A percentile compares a stretch with the other conserved stretches of the same genome.
phyloP scores from a whole-genome alignment of 805 yeast genomes.

The Debaryomyces prosopidis region DNA sequence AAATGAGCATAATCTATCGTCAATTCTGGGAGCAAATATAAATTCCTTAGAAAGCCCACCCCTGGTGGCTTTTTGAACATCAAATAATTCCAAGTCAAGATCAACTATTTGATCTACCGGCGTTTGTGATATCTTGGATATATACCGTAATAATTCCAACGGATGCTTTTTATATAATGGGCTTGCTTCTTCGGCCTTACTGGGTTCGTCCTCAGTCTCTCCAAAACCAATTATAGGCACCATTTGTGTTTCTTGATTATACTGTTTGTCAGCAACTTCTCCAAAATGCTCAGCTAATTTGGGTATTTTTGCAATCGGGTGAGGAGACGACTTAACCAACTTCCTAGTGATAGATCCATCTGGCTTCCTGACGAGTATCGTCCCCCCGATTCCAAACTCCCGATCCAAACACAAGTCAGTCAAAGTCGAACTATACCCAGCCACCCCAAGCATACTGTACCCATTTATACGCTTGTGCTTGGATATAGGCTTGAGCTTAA shows the following conservation, averaged over 20 bases:
- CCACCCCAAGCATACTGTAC: slow-evolving; percentile 39
- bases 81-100: slow-evolving; percentile 38
- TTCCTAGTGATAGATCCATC: slow-evolving; percentile 21
- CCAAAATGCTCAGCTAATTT: slow-evolving; percentile 42
- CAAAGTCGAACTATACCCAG: slow-evolving; percentile 40
- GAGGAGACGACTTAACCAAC: slow-evolving; percentile 32
- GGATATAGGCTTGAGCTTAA: slow-evolving; percentile 33
- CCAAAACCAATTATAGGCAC: slow-evolving; percentile 39
- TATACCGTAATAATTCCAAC: slow-evolving; percentile 30
- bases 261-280: slow-evolving; percentile 22
- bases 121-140: slow-evolving; percentile 23
- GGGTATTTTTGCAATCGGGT: slow-evolving; percentile 42
- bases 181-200: slow-evolving; percentile 27
- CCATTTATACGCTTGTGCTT: slow-evolving; percentile 24
- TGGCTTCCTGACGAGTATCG: slow-evolving; percentile 24
- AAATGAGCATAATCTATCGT: slow-evolving; percentile 43
- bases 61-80: slow-evolving; percentile 32
- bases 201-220: slow-evolving; percentile 13
- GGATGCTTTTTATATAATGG: slow-evolving; percentile 33
- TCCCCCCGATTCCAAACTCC: slow-evolving; percentile 45
- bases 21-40: slow-evolving; percentile 39
- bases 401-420: slow-evolving; percentile 39
- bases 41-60: slow-evolving; percentile 41
- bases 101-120: slow-evolving; percentile 24
- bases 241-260: slow-evolving; percentile 37